Evolutionary conservation across 345 rosid genomes (phyloP), one percentile per base, ranked within the genome.

Genomic region (Zanthoxylum bungeanum): DNA sequence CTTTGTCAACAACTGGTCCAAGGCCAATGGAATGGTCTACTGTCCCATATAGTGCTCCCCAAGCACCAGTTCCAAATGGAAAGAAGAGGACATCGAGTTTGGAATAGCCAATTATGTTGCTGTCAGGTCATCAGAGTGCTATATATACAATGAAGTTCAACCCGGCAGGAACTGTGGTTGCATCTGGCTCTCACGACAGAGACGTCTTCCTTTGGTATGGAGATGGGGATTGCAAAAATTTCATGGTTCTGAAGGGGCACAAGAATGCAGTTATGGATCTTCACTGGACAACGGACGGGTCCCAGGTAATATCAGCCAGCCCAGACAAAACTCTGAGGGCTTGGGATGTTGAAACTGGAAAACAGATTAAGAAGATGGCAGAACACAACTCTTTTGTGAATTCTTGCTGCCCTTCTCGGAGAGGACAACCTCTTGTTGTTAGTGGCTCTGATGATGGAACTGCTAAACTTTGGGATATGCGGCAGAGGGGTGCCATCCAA

Each of bases 381-480:
- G 97, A 95, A 42, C 99, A 95, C 71, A 88, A 91, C 0, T 92
- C 98, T 8, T 92, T 87, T 68, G 97, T 92, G 78, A 95, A 95
- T 73, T 87, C 98, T 2, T 95, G 99, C 74, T 95, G 97, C 73
- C 88, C 94, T 61, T 87, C 99, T 0, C 83, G 96, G 60, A 84
- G 98, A 80, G 98, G 99, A 55, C 93, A 93, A 8, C 98, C 94
- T 2, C 93, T 95, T 4, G 85, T 94, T 74, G 90, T 92, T 49
- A 92, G 98, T 69, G 99, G 99, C 12, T 94, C 99, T 3, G 98
- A 90, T 73, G 97, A 94, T 46, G 99, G 99, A 78, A 94, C 98
- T 69, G 98, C 98, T 28, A 95, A 92, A 77, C 94, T 95, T 24
- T 95, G 99, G 97, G 98, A 95, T 72, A 86, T 95, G 96, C 90